Conservation (phyloP, 208 protist genomes). For the Angomonas desouzai region DNA sequence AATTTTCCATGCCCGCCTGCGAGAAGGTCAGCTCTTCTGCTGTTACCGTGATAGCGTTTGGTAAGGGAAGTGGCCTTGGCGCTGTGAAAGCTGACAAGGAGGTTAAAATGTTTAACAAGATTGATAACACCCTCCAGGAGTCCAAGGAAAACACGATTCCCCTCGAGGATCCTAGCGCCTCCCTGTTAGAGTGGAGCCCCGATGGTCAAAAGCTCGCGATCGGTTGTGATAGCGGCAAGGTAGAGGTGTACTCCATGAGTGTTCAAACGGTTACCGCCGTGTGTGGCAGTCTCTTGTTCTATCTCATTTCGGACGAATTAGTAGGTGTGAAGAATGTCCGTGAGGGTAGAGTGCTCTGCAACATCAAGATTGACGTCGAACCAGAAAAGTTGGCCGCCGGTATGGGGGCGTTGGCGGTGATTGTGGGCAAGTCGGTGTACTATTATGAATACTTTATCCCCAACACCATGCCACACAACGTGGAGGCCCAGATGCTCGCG, state of each 20-base stretch:
- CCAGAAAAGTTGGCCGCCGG: constrained; percentile 83
- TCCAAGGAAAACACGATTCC: constrained; percentile 17
- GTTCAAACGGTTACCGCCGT: constrained; percentile 75
- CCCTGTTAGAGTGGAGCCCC: constrained; percentile 62
- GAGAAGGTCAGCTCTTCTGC: constrained; percentile 26
- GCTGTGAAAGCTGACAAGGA: constrained; percentile 41
- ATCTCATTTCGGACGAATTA: constrained; percentile 80
- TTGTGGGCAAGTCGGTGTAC: constrained; percentile 67
- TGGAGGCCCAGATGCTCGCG: constrained; percentile 5
- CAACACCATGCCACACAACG: constrained; percentile 29
- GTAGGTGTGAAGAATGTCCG: constrained; percentile 81
- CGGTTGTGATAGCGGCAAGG: constrained; percentile 62
- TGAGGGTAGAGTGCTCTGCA: constrained; percentile 60
- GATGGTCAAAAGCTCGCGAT: constrained; percentile 90
- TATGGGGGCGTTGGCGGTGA: constrained; percentile 79
- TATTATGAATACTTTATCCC: constrained; percentile 84
- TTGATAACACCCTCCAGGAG: constrained; percentile 54
- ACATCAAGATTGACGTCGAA: constrained; percentile 78
- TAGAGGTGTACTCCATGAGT: constrained; percentile 75
- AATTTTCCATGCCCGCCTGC: constrained; percentile 32
- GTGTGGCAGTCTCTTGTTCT: constrained; percentile 72
- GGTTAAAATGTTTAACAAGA: constrained; percentile 49
- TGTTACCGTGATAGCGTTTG: constrained; percentile 40
- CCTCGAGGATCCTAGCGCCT: constrained; percentile 21
- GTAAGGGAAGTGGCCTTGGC: constrained; percentile 40